Base-by-base conservation (phyloP, 2,329 filamentous ascomycete species). In the Arthrobotrys conoides region DNA sequence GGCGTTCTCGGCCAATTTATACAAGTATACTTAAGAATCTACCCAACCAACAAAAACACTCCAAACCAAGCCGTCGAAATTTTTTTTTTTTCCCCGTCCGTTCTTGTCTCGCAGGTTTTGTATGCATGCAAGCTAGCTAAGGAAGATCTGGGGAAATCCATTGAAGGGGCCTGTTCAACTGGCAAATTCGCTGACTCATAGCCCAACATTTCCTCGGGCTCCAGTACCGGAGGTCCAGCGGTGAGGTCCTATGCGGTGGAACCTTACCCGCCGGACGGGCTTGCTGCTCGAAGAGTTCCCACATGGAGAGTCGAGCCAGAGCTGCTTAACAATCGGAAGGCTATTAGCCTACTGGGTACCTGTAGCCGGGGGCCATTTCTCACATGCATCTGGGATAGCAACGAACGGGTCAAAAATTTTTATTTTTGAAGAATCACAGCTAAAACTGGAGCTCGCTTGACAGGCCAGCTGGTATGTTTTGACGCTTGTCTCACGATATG, bases 231-330 rank as follows among this genome's bases (percentile, higher is more conserved):
- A 57, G 61, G 68, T 69, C 63, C 51, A 20, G 63, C 30, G 57
- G 24, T 78, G 75, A 69, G 75, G 49, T 30, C 75, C 63, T 72
- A 71, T 78, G 75, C 75, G 75, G 75, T 78, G 75, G 75, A 78
- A 78, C 75, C 72, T 66, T 77, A 71, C 59, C 71, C 71, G 71
- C 65, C 57, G 46, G 71, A 65, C 65, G 71, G 71, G 71, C 71
- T 63, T 64, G 51, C 63, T 63, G 24, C 55, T 61, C n/a, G 44
- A 69, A 24, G 57, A 73, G 70, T 67, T 73, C 61, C 61, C 63
- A 73, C 70, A 57, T 69, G 51, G 51, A 46, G 48, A 44, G 49
- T 69, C 65, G 20, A 69, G 65, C 65, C 65, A 69, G 49, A 59
- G 53, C 14, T 70, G 66, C 66, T 61, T 70, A 64, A 68, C 71